Conservation (phyloP, 1,284 basidiomycete species). For the Salmacisia buchloeana region DNA sequence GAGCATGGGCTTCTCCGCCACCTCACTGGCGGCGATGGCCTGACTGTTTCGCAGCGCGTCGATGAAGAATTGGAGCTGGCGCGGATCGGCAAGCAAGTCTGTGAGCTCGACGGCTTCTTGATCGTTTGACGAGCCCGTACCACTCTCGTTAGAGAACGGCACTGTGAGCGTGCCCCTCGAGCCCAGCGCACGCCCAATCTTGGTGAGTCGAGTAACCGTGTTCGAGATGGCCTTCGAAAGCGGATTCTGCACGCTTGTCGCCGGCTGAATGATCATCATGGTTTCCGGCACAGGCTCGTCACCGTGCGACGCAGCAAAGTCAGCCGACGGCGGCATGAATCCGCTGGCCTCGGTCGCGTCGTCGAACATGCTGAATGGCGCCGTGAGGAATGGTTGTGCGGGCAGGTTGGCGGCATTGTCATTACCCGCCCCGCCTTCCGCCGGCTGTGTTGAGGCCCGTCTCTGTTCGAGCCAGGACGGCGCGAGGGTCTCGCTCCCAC, state of each 20-base stretch:
- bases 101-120: constrained; percentile 8
- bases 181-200: constrained; percentile 68
- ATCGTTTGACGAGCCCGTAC: neutral
- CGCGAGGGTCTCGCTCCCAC: constrained; percentile 1
- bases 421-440: too few species aligned
- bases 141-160: constrained; percentile 11
- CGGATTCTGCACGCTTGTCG: constrained; percentile 51
- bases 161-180: constrained; percentile 8
- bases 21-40: neutral
- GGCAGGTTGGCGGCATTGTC: neutral
- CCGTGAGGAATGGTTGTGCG: neutral
- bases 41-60: neutral
- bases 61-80: constrained; percentile 1
- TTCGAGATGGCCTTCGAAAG: constrained; percentile 71
- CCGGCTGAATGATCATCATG: neutral
- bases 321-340: neutral
- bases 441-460: neutral
- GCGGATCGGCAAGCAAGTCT: neutral
- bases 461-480: constrained; percentile 2
- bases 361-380: neutral
- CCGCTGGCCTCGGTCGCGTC: neutral
- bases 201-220: constrained; percentile 70
- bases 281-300: neutral
- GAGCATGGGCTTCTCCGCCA: neutral
- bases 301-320: neutral